These are phyloP conservation scores for Takashimella tepidaria DNA, from an alignment of 1,284 basidiomycete species.

Conservation along the genomic window DNA sequence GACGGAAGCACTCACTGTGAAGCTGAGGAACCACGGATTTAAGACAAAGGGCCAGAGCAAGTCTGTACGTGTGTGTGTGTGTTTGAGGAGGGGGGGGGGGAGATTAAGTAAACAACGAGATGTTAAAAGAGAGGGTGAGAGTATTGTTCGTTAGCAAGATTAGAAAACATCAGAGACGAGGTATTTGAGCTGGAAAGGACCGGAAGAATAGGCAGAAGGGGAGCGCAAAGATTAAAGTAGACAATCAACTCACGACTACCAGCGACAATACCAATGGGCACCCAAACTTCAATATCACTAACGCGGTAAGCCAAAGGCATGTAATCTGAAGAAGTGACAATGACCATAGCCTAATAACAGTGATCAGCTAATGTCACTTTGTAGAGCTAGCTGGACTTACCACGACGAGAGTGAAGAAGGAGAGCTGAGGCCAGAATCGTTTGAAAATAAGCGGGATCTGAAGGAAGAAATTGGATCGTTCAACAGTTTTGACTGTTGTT, in stretches of 20 bases:
- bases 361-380: not conserved
- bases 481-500: conserved; percentile 61
- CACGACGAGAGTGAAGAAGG: conserved; percentile 53
- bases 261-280: conserved; percentile 29
- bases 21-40: conserved; percentile 35
- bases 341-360: conserved; percentile 22
- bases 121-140: too few species aligned
- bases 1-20: conserved; percentile 19
- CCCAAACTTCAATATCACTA: conserved; percentile 21
- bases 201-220: conserved; percentile 6
- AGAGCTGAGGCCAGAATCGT: conserved; percentile 63
- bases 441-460: conserved; percentile 75
- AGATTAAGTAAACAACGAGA: too few species aligned
- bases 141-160: too few species aligned
- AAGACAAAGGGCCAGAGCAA: conserved; percentile 36
- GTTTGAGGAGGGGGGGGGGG: too few species aligned
- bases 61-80: too few species aligned
- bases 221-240: too few species aligned
- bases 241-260: conserved; percentile 16
- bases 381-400: conserved; percentile 28
- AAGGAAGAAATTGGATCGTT: conserved; percentile 77
- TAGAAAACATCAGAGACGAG: too few species aligned
- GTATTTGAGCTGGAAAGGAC: not conserved
- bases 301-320: conserved; percentile 30
- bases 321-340: conserved; percentile 21